Base-by-base conservation (phyloP, 768 basidiomycete species). In the Boletus barrowsii region DNA sequence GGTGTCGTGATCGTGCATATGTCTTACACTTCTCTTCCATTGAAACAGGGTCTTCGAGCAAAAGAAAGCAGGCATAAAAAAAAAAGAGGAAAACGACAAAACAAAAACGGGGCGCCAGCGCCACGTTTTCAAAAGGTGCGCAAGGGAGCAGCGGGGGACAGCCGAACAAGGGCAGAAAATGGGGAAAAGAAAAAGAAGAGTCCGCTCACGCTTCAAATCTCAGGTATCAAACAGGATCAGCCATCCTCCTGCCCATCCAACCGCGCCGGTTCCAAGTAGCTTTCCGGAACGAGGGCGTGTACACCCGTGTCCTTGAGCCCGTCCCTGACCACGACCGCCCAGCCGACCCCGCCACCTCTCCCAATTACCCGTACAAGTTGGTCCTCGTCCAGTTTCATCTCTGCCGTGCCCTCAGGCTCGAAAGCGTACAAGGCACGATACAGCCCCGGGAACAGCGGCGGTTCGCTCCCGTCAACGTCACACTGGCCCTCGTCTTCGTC, bases 351-450 rank as follows among this genome's bases (percentile, higher is more conserved):
- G 0, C 89, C 88, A 5, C 89, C 88, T 45, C 88, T 64, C 10
- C 88, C 88, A 4, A 90, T 69, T 26, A 91, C 88, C 3, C 76
- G 75, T 14, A 93, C 84, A 44, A 88, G 59, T 72, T 93, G 88
- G 43, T 86, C 91, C 69, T 90, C 88, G 58, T 77, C 81, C 51
- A 93, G 71, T 42, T 75, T 76, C 88, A 93, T 90, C 81, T 94
- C 92, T 33, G 88, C 87, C 17, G 82, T 83, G 2, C 89, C 86
- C 62, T 92, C 88, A 0, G 88, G 87, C 55, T 85, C 83, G 58
- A 94, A 93, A 5, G 83, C 76, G 58, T 87, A 93, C 68, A 90
- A 13, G 9, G 91, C 89, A 15, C 86, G 82, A 63, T 93, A 93
- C 2, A 87, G 54, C 0, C 91, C 91, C 0, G 90, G 87, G 20